A percentile compares a stretch with the other conserved stretches of the same genome.
phyloP scores from a whole-genome alignment of 306 rosid genomes.

The Cucumis cinereus region DNA sequence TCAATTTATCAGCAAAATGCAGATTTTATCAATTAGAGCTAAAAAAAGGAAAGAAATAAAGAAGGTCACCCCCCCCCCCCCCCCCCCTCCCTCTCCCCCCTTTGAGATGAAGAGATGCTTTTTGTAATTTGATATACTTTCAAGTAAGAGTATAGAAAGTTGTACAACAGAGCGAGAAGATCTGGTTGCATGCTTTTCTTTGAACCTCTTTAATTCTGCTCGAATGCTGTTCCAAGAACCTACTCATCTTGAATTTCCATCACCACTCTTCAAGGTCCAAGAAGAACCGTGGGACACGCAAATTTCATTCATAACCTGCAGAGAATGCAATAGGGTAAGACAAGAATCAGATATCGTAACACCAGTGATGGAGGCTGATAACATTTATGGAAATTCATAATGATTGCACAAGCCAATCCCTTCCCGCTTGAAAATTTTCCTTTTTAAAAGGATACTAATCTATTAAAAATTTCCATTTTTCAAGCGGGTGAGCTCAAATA shows the following conservation, averaged over 20 bases:
- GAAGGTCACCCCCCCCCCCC: too few relatives aligned
- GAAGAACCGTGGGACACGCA: conserved; percentile 51
- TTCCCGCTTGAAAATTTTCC: too few relatives aligned
- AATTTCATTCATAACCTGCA: conserved; percentile 70
- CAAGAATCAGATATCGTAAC: neutral
- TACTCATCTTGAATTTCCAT: conserved; percentile 31
- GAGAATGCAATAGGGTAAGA: neutral
- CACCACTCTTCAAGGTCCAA: conserved; percentile 61
- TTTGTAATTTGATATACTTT: neutral
- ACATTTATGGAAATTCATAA: neutral
- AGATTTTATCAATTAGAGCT: neutral
- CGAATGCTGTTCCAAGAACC: neutral
- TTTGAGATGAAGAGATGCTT: neutral
- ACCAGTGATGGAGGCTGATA: neutral
- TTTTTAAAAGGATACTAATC: neutral
- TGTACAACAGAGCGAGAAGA: neutral
- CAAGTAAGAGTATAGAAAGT: neutral
- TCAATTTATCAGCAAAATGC: neutral
- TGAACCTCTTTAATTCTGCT: neutral
- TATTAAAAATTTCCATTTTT: neutral
- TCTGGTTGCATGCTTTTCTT: neutral
- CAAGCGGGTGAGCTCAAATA: neutral
- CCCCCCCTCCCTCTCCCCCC: neutral
- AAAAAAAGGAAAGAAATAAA: neutral
- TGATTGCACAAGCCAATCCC: neutral